These are phyloP conservation scores for Pezicula radicicola DNA, from an alignment of 2,329 filamentous ascomycete species.

Conservation along the genomic window DNA sequence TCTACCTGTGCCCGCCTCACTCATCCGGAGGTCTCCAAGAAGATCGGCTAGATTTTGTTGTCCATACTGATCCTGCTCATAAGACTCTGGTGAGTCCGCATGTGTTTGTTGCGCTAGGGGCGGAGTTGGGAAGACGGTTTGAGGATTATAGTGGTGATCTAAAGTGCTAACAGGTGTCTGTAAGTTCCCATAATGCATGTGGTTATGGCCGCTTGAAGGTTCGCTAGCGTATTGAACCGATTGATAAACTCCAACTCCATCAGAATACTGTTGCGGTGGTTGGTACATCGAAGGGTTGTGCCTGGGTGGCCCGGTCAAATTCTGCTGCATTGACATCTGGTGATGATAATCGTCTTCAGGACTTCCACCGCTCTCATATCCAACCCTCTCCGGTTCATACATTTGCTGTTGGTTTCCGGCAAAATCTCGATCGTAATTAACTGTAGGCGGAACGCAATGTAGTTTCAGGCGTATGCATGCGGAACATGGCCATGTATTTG, in stretches of 20 bases:
- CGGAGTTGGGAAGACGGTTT: conserved; percentile 51
- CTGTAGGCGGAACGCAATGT: conserved; percentile 77
- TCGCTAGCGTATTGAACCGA: conserved; percentile 31
- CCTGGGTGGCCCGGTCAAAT: conserved; percentile 34
- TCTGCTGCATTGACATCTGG: conserved; percentile 49
- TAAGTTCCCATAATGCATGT: conserved; percentile 53
- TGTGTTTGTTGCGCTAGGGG: conserved; percentile 33
- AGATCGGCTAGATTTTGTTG: conserved; percentile 75
- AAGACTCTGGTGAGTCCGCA: conserved; percentile 44
- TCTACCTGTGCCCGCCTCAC: conserved; percentile 82
- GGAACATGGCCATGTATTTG: conserved; percentile 96
- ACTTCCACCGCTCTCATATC: conserved; percentile 40
- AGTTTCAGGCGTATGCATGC: conserved; percentile 90
- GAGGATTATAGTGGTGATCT: conserved; percentile 47
- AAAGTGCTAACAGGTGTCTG: conserved; percentile 46
- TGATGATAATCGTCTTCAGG: conserved; percentile 49
- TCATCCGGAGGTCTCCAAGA: conserved; percentile 81
- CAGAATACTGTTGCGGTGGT: conserved; percentile 44
- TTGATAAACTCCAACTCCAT: conserved; percentile 35
- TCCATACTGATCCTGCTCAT: conserved; percentile 61
- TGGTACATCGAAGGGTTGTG: conserved; percentile 41
- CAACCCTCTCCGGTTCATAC: conserved; percentile 48
- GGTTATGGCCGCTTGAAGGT: conserved; percentile 39
- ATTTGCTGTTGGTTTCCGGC: conserved; percentile 11
- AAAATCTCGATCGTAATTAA: conserved; percentile 30